A percentile compares a stretch with the other conserved stretches of the same genome.
phyloP scores from a whole-genome alignment of 1,139 yeast species.

The Magnusiomyces magnusii region DNA sequence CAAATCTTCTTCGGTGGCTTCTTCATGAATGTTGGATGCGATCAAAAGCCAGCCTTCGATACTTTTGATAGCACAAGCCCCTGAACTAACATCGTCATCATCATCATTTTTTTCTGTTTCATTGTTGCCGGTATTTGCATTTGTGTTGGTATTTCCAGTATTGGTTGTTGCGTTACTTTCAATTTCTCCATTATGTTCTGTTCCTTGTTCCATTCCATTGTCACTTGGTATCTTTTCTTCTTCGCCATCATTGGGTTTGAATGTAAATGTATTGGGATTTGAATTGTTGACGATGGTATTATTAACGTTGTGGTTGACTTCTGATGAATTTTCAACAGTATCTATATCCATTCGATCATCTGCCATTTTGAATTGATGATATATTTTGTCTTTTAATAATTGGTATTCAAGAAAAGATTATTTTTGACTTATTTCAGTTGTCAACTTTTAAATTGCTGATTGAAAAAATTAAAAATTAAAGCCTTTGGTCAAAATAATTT shows the following conservation, averaged over 20 bases:
- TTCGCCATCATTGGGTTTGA: too few species aligned
- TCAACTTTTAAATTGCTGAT: too few species aligned
- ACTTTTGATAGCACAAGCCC: neutral
- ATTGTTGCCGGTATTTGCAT: neutral
- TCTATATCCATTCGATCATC: neutral
- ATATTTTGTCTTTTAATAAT: neutral
- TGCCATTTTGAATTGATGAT: neutral
- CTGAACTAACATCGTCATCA: neutral
- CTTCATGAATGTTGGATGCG: slow-evolving; percentile 40
- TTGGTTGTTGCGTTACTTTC: neutral
- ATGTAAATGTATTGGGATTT: too few species aligned
- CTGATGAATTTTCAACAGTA: neutral
- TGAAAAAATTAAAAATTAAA: too few species aligned
- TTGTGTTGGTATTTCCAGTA: neutral
- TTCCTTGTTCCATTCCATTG: too few species aligned
- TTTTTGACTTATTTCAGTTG: too few species aligned
- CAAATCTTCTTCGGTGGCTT: slow-evolving; percentile 41
- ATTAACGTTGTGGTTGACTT: too few species aligned
- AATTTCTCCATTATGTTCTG: too few species aligned
- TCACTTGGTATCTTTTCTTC: neutral
- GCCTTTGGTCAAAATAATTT: too few species aligned
- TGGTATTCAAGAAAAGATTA: too few species aligned
- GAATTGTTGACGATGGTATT: too few species aligned
- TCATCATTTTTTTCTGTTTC: neutral
- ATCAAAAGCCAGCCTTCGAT: slow-evolving; percentile 41